phyloP scores from a whole-genome alignment of 257 asterid genomes.

The Anisodus tanguticus region DNA sequence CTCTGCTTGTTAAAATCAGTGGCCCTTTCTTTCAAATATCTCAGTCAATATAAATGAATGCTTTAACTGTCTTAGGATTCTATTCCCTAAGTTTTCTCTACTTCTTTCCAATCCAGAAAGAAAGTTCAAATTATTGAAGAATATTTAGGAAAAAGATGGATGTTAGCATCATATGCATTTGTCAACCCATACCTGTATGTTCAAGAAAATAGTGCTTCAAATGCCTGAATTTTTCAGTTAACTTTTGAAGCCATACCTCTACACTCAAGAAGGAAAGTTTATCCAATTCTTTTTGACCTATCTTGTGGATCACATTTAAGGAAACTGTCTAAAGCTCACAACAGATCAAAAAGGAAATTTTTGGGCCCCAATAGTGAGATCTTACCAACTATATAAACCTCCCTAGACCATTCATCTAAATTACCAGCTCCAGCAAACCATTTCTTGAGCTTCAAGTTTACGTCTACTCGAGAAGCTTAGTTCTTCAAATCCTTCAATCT shows the following conservation, averaged over 20 bases:
- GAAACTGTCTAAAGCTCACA: constrained; percentile 31
- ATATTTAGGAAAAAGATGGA: not conserved
- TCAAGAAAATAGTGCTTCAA: not conserved
- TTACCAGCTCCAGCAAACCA: constrained; percentile 42
- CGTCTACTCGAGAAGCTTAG: not conserved
- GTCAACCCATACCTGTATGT: not conserved
- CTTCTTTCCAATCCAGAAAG: not conserved
- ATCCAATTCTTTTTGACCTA: constrained; percentile 40
- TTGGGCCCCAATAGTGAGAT: constrained; percentile 48
- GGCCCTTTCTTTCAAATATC: constrained; percentile 3
- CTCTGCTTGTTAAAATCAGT: not conserved
- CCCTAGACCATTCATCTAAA: constrained; percentile 42
- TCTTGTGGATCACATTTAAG: constrained; percentile 46
- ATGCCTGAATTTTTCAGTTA: constrained; percentile 38
- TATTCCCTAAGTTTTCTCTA: constrained; percentile 6
- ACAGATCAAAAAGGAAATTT: not conserved
- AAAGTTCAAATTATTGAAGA: constrained; percentile 4
- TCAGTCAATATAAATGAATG: not conserved
- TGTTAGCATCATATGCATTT: not conserved
- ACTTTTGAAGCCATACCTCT: constrained; percentile 37
- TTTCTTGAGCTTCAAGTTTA: constrained; percentile 6
- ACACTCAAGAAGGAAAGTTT: constrained; percentile 32
- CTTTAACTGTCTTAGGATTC: not conserved
- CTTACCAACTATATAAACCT: constrained; percentile 53
- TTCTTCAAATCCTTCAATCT: not conserved